A percentile compares a stretch with the other conserved stretches of the same genome.
These are phyloP conservation scores for Botryosphaeria dothidea DNA, from an alignment of 2,329 filamentous ascomycete species.

Conservation along the genomic window DNA sequence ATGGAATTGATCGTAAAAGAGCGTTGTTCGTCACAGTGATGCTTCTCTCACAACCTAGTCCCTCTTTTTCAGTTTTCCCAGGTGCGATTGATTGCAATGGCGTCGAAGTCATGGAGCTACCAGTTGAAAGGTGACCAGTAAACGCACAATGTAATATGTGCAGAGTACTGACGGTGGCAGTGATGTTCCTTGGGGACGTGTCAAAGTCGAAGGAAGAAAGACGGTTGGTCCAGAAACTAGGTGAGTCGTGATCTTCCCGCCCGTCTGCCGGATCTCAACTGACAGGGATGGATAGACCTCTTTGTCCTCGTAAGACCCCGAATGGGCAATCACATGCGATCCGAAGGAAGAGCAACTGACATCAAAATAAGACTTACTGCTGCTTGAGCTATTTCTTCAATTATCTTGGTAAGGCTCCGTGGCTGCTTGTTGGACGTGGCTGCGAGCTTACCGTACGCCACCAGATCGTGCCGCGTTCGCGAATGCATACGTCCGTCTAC, in stretches of 20 bases:
- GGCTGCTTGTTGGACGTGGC: not conserved
- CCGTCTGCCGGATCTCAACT: not conserved
- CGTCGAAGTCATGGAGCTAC: not conserved
- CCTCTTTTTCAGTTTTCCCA: not conserved
- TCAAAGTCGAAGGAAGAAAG: constrained; percentile 26
- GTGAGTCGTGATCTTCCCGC: constrained; percentile 19
- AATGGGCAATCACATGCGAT: not conserved
- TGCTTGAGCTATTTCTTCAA: constrained; percentile 36
- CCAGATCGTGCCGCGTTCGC: constrained; percentile 30
- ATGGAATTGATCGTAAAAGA: not conserved
- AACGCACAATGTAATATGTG: not conserved
- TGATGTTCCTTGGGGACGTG: not conserved
- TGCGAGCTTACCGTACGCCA: constrained; percentile 5
- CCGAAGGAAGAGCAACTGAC: not conserved
- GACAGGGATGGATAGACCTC: constrained; percentile 23
- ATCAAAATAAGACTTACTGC: constrained; percentile 27
- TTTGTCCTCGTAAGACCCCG: constrained; percentile 27
- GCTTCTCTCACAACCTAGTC: not conserved
- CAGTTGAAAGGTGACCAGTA: not conserved
- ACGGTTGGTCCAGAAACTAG: constrained; percentile 31
- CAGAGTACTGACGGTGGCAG: not conserved
- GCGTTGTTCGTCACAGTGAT: not conserved
- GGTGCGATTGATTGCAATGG: not conserved
- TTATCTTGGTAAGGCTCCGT: constrained; percentile 26
- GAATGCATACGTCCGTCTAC: constrained; percentile 30